These are phyloP conservation scores for Colletotrichum gloeosporioides DNA, from an alignment of 2,329 filamentous ascomycete genomes.

Conservation along the genomic window DNA sequence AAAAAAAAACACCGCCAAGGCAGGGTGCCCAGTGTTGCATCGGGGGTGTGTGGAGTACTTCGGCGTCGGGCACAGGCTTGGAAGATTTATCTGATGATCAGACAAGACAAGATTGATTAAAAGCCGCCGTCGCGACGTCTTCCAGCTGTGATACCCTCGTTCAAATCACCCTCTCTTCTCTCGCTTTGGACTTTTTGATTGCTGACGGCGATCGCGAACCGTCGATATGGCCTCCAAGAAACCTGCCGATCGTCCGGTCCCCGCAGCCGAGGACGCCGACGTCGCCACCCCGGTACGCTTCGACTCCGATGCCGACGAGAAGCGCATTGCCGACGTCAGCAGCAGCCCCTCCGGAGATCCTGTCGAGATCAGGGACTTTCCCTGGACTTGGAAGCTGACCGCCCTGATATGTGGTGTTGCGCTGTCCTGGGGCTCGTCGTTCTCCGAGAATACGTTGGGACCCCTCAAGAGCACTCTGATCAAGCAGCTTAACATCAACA, in stretches of 20 bases:
- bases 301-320: background rate
- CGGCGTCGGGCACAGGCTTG: background rate
- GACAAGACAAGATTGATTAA: background rate
- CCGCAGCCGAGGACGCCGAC: background rate
- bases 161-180: background rate
- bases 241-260: background rate
- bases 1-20: background rate
- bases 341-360: background rate
- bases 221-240: background rate
- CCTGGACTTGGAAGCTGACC: conserved; percentile 25
- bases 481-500: conserved; percentile 27
- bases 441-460: conserved; percentile 29
- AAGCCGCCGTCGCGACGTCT: background rate
- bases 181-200: background rate
- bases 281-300: background rate
- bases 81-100: background rate
- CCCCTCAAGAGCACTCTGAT: conserved; percentile 27
- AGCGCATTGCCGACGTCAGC: background rate
- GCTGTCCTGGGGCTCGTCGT: conserved; percentile 30
- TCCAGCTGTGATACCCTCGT: accelerated
- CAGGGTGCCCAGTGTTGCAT: background rate
- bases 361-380: conserved; percentile 24
- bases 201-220: background rate
- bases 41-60: background rate
- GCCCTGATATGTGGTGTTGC: conserved; percentile 26